Conservation (phyloP, 2,329 filamentous ascomycete species). For the Coleophoma eucalyptorum region DNA sequence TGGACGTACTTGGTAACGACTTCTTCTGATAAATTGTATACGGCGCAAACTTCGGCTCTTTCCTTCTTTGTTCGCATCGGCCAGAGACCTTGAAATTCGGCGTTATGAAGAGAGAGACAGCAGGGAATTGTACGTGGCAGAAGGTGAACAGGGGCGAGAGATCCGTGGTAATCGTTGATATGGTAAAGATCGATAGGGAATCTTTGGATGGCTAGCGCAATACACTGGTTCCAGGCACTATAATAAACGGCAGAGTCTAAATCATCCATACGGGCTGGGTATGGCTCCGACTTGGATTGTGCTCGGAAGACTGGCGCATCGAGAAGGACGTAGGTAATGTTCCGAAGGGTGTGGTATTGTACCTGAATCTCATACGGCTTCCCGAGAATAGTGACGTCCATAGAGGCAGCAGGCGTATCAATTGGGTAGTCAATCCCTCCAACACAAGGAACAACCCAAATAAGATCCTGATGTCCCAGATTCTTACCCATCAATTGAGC, state of each 20-base stretch:
- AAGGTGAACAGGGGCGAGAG: slow-evolving; percentile 59
- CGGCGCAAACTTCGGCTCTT: slow-evolving; percentile 56
- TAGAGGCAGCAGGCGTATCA: slow-evolving; percentile 54
- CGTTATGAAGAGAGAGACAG: slow-evolving; percentile 63
- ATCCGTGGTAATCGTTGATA: slow-evolving; percentile 62
- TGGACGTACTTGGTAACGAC: slow-evolving; percentile 34
- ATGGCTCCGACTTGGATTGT: slow-evolving; percentile 58
- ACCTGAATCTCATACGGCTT: slow-evolving; percentile 57
- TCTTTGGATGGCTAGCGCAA: slow-evolving; percentile 56
- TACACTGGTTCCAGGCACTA: slow-evolving; percentile 66
- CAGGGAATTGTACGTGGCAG: slow-evolving; percentile 54
- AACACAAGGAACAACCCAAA: slow-evolving; percentile 60
- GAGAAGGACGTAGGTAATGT: slow-evolving; percentile 64
- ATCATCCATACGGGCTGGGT: slow-evolving; percentile 65
- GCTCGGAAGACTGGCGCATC: slow-evolving; percentile 55
- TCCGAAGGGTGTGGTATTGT: slow-evolving; percentile 57
- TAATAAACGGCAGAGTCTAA: slow-evolving; percentile 64
- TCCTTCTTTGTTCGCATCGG: slow-evolving; percentile 59
- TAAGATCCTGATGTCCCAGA: slow-evolving; percentile 57
- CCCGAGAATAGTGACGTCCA: slow-evolving; percentile 57
- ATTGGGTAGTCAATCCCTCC: slow-evolving; percentile 59
- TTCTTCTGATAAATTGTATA: slow-evolving; percentile 56
- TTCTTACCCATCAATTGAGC: slow-evolving; percentile 62
- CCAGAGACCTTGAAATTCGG: slow-evolving; percentile 66
- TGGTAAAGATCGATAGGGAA: slow-evolving; percentile 63